Evolutionary conservation across 176 grass and related monocot genomes (phyloP).

Genomic region (Oryza longistaminata): DNA sequence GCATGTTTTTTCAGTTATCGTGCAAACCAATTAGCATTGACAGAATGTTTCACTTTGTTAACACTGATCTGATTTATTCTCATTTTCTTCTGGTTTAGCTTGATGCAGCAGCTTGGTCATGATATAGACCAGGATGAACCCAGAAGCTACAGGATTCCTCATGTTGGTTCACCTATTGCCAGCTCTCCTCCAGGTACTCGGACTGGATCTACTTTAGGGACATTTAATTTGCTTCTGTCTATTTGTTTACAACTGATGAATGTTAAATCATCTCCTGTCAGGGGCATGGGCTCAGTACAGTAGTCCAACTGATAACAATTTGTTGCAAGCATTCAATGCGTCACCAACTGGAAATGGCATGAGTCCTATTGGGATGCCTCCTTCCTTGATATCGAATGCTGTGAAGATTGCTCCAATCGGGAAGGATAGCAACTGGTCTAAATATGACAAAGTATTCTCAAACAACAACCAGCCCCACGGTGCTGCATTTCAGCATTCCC

Average conservation of each 20-base stretch:
- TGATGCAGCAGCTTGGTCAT: slow-evolving; percentile 82
- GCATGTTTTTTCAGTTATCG: not conserved
- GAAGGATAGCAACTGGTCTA: slow-evolving; percentile 67
- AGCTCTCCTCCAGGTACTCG: slow-evolving; percentile 88
- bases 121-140: slow-evolving; percentile 87
- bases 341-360: slow-evolving; percentile 71
- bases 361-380: slow-evolving; percentile 60
- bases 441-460: slow-evolving; percentile 59
- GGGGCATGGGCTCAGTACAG: slow-evolving; percentile 78
- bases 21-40: not conserved
- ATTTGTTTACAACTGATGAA: slow-evolving; percentile 25
- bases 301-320: slow-evolving; percentile 77
- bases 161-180: slow-evolving; percentile 74
- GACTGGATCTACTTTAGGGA: slow-evolving; percentile 17
- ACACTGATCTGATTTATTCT: slow-evolving; percentile 21
- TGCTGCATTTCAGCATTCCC: slow-evolving; percentile 63
- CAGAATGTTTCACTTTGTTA: not conserved
- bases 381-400: slow-evolving; percentile 63
- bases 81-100: slow-evolving; percentile 53
- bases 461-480: slow-evolving; percentile 44
- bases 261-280: slow-evolving; percentile 30
- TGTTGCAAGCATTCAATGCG: slow-evolving; percentile 63
- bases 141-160: slow-evolving; percentile 59
- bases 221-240: not conserved
- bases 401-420: slow-evolving; percentile 86